These are phyloP conservation scores for Cystobasidium pallidum DNA, from an alignment of 1,284 basidiomycete species.

Conservation along the genomic window DNA sequence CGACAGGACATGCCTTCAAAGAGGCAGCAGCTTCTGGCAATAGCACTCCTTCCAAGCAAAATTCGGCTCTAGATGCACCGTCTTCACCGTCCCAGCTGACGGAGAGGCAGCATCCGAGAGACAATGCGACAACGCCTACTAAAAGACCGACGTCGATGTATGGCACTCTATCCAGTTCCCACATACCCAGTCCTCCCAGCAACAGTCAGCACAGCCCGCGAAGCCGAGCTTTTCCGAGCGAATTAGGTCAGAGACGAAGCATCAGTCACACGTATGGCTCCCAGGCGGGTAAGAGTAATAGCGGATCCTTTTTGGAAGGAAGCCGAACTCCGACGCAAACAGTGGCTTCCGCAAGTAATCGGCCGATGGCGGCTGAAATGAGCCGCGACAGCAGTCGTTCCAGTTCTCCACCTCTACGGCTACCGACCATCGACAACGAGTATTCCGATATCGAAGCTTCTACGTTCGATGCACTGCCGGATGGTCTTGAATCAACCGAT, in stretches of 20 bases:
- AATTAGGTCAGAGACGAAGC: constrained; percentile 6
- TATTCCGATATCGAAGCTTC: constrained; percentile 34
- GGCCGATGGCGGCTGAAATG: background rate
- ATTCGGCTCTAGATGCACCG: background rate
- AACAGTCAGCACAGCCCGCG: constrained; percentile 6
- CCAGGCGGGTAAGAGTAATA: background rate
- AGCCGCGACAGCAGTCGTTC: constrained; percentile 4
- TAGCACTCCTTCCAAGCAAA: background rate
- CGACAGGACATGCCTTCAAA: background rate
- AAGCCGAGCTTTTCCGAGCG: background rate
- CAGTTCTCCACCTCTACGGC: constrained; percentile 13
- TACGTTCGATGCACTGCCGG: constrained; percentile 37
- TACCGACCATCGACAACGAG: constrained; percentile 7
- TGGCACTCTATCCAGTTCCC: background rate
- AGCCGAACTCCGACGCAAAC: background rate
- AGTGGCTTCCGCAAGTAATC: background rate
- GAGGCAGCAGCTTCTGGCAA: background rate
- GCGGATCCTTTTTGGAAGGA: background rate
- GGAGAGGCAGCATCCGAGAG: background rate
- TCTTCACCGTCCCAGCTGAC: background rate
- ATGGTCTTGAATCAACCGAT: constrained; percentile 18
- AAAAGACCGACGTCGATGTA: constrained; percentile 7
- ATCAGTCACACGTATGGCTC: background rate
- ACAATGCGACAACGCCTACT: background rate
- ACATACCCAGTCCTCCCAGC: background rate